Base-by-base conservation (phyloP, 805 yeast species). In the Ogataea chonburiensis region DNA sequence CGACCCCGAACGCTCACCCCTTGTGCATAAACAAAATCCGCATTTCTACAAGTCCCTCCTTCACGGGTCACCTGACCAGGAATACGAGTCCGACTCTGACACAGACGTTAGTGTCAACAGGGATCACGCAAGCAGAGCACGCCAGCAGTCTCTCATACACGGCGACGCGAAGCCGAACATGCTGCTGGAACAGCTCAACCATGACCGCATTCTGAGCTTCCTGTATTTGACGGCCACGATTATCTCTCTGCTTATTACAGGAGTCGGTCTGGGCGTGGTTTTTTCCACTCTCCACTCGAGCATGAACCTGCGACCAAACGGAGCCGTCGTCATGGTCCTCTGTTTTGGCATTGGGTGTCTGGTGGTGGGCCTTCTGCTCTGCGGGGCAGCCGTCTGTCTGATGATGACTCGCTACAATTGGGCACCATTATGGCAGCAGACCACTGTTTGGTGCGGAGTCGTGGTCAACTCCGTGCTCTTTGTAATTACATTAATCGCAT, bases 341-440 rank as follows among this genome's bases (percentile, higher is more conserved):
- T 52, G 66, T 12, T 60, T 71, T 28, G 62, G 68, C 5, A 40
- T 58, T 15, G 47, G 67, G 8, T 69, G 77, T 5, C 53, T 73
- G 36, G 34, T 66, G 5, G 50, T 72, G n/a, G 58, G 75, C 12
- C 51, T 73, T 25, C 50, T 63, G 2, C 58, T 74, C 17, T 57
- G 70, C 12, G 61, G 67, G 7, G 55, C 66, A n/a, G 65, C 75
- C 3, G 55, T 71, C 29, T 67, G 72, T 20, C 53, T 76, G n/a
- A 56, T 67, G 29, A 52, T 70, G 55, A 55, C 68, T 41, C 61
- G 78, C 12, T 53, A 61, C 38, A 27, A 40, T 9, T 35, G 52
- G 8, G 67, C 72, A 2, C 65, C 67, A 3, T 35, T 63, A 43
- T 58, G 67, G 61, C 77, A 73, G 43, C 67, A 66, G 20, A 47